These are phyloP conservation scores for Rhipidocladum racemiflorum DNA, from an alignment of 176 grass and related monocot species.

Conservation along the genomic window DNA sequence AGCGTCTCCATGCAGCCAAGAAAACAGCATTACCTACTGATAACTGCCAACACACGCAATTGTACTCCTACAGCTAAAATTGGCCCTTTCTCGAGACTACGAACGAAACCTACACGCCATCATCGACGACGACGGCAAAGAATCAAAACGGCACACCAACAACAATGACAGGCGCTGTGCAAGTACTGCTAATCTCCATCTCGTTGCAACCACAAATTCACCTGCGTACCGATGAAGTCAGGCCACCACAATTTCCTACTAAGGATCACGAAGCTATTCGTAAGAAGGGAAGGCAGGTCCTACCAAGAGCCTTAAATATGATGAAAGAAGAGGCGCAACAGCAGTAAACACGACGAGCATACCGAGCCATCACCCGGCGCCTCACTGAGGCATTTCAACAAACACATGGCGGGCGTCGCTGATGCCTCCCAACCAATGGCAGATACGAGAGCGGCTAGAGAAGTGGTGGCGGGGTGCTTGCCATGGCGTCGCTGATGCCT, in stretches of 20 bases:
- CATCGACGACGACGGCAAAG: not conserved
- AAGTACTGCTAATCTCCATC: not conserved
- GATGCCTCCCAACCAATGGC: not conserved
- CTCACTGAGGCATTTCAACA: not conserved
- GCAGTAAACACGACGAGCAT: not conserved
- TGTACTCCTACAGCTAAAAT: not conserved
- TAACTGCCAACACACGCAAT: not conserved
- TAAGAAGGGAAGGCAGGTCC: not conserved
- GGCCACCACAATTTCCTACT: not conserved
- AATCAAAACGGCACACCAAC: not conserved
- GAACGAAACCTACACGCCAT: too few relatives aligned
- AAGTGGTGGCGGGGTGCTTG: slow-evolving; percentile 15
- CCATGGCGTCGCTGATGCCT: too few relatives aligned
- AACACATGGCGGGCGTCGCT: not conserved
- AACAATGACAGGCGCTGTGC: not conserved
- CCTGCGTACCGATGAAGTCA: not conserved
- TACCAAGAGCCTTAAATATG: not conserved
- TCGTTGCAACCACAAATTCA: not conserved
- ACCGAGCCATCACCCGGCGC: not conserved
- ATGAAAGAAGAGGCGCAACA: not conserved
- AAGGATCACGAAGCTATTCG: not conserved
- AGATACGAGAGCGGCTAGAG: not conserved
- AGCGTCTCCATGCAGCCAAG: not conserved
- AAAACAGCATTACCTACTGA: not conserved
- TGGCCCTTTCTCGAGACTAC: not conserved